Evolutionary conservation across 352 stramenopile species (phyloP), one percentile per base, ranked within the genome.

Genomic region (Pythium rishiriense): DNA sequence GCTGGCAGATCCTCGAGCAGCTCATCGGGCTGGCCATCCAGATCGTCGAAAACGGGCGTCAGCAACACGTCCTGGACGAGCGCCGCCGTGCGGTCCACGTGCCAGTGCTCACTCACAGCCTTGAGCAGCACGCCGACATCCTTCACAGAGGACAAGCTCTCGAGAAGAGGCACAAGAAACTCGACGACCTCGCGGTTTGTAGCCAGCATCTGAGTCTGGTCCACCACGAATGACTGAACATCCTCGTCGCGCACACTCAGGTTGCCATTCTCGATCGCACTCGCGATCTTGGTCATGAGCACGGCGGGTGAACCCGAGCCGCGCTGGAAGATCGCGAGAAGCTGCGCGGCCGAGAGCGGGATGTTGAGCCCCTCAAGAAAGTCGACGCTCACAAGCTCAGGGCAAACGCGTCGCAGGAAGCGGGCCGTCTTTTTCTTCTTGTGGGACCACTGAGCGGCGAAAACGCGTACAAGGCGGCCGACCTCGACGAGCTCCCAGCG

Each of bases 321-420:
- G 12, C 66, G 62, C 19, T 87, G 79, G 66, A 96, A 88, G 15
- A 94, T 78, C 59, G 66, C 58, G n/a, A 96, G 52, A 43, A 96
- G 67, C 25, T 94, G 77, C 25, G 75, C 64, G 4, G 76, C 63
- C 2, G 69, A 70, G 39, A 95, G 56, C 6, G 75, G 73, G 8
- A 92, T 72, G 64, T 74, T 74, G 26, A 95, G 70, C 5, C 87
- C 87, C 71, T 95, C 87, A 5, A 95, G 61, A 46, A 95, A 95
- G n/a, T 95, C 87, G 12, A 91, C 82, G 48, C 76, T 91, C 42
- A 96, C 87, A 11, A 96, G 77, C 60, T 96, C 87, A 5, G 87
- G 81, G 37, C 85, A 96, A 25, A 69, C 79, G 14, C 70, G 66
- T 0, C 62, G 64, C 25, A 96, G 47, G 54, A 96, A 96, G 8